Percentiles rank a stretch among this genome's conserved stretches.
These are phyloP conservation scores for Malassezia restricta DNA, from an alignment of 1,284 basidiomycete genomes.

Conservation along the genomic window DNA sequence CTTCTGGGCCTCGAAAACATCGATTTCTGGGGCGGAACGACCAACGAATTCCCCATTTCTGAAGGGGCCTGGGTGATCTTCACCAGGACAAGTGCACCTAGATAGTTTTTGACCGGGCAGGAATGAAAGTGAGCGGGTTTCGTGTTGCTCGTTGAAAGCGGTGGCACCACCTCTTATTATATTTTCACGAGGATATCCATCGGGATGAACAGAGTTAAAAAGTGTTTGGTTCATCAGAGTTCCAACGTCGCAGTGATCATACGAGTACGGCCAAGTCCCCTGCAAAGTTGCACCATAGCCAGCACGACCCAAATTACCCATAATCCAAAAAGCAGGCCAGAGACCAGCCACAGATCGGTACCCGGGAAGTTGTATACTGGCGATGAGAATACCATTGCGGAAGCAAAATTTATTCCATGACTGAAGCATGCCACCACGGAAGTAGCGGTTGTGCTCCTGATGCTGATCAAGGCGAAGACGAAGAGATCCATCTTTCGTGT, in stretches of 20 bases:
- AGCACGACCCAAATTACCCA: slow-evolving; percentile 58
- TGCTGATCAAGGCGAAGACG: slow-evolving; percentile 55
- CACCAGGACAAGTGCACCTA: slow-evolving; percentile 59
- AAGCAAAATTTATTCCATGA: slow-evolving; percentile 86
- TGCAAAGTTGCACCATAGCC: slow-evolving; percentile 50
- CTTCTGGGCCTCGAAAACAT: slow-evolving; percentile 56
- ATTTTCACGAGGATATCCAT: not conserved
- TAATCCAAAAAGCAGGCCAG: slow-evolving; percentile 67
- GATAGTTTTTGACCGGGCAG: slow-evolving; percentile 65
- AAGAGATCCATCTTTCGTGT: slow-evolving; percentile 64
- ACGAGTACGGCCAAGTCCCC: slow-evolving; percentile 59
- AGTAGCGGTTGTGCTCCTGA: slow-evolving; percentile 56
- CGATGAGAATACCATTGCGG: slow-evolving; percentile 78
- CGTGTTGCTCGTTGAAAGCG: slow-evolving; percentile 24
- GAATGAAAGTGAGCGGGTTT: slow-evolving; percentile 44
- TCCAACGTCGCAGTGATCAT: slow-evolving; percentile 62
- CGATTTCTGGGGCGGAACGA: slow-evolving; percentile 58
- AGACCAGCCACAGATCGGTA: slow-evolving; percentile 52
- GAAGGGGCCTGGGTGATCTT: slow-evolving; percentile 72
- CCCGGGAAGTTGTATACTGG: slow-evolving; percentile 66
- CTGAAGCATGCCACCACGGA: slow-evolving; percentile 52
- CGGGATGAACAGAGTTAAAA: not conserved
- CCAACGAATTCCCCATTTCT: slow-evolving; percentile 49
- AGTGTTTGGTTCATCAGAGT: slow-evolving; percentile 57
- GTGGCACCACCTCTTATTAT: slow-evolving; percentile 1